phyloP scores from a whole-genome alignment of 169 alveolate species.

The Cryptosporidium parvum region DNA sequence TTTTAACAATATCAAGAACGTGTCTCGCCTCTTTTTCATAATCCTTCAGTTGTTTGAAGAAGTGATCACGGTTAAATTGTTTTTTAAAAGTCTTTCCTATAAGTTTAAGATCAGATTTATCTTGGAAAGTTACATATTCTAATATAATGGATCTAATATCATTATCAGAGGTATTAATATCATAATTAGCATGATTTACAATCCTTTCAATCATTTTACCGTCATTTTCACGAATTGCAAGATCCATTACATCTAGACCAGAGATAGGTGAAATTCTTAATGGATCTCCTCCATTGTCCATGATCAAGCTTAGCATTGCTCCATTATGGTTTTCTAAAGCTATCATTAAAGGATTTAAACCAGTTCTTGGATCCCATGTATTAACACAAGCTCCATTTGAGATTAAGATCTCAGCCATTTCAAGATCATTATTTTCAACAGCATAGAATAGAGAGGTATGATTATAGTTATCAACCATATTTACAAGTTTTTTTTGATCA shows the following conservation, averaged over 20 bases:
- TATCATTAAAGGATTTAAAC: constrained; percentile 45
- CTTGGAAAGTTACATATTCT: constrained; percentile 51
- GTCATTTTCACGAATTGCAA: constrained; percentile 49
- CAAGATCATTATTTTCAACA: constrained; percentile 66
- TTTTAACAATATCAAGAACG: constrained; percentile 33
- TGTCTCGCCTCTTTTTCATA: constrained; percentile 65
- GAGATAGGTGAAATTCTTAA: constrained; percentile 58
- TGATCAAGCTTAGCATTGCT: constrained; percentile 58
- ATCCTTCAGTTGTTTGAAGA: constrained; percentile 34
- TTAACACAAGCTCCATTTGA: constrained; percentile 48
- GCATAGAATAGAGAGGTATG: constrained; percentile 67
- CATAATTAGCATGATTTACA: constrained; percentile 40
- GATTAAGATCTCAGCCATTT: constrained; percentile 53
- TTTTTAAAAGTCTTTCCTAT: constrained; percentile 43
- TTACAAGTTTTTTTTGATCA: constrained; percentile 14
- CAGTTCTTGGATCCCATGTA: constrained; percentile 73
- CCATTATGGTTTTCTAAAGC: constrained; percentile 72
- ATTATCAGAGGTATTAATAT: constrained; percentile 30
- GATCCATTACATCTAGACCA: constrained; percentile 62
- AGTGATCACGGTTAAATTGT: constrained; percentile 6
- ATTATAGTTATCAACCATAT: constrained; percentile 59
- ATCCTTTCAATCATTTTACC: constrained; percentile 55
- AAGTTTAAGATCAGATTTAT: constrained; percentile 13
- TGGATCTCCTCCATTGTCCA: constrained; percentile 75
- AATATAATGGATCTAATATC: constrained; percentile 20